A percentile compares a stretch with the other conserved stretches of the same genome.
Conservation (phyloP, 2,329 filamentous ascomycete species). For the Phyllosticta paracitricarpa region DNA sequence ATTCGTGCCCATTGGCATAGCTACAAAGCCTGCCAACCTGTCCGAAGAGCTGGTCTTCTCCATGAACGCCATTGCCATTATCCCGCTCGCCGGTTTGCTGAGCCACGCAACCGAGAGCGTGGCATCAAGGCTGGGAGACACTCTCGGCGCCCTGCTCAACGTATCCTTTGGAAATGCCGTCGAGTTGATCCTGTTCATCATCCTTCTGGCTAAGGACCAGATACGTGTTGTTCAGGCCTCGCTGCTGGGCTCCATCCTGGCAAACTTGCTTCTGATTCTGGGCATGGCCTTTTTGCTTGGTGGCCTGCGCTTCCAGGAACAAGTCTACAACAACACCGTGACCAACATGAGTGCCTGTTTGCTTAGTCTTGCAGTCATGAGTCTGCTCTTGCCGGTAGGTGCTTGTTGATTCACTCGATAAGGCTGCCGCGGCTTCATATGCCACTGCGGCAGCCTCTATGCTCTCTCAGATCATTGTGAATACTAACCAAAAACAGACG, state of each 20-base stretch:
- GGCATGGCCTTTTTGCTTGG: slow-evolving; percentile 88
- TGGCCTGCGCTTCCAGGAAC: slow-evolving; percentile 77
- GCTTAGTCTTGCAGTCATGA: slow-evolving; percentile 81
- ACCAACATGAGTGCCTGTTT: slow-evolving; percentile 95
- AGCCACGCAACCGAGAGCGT: slow-evolving; percentile 41
- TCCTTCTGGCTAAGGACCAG: slow-evolving; percentile 49
- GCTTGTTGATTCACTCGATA: not conserved
- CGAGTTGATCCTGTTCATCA: slow-evolving; percentile 42
- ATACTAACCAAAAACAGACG: slow-evolving; percentile 42
- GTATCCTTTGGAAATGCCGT: slow-evolving; percentile 45
- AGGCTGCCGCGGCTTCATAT: not conserved
- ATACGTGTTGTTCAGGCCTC: slow-evolving; percentile 90
- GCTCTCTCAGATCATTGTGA: not conserved
- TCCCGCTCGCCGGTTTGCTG: slow-evolving; percentile 40
- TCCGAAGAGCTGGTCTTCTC: slow-evolving; percentile 38
- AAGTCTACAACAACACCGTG: slow-evolving; percentile 91
- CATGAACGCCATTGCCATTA: slow-evolving; percentile 43
- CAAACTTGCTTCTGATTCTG: slow-evolving; percentile 78
- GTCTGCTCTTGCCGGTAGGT: slow-evolving; percentile 68
- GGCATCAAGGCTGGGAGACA: slow-evolving; percentile 38
- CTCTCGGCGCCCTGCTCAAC: slow-evolving; percentile 40
- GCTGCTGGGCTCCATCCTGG: slow-evolving; percentile 77
- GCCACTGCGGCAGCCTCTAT: no score
- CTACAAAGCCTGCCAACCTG: slow-evolving; percentile 39
- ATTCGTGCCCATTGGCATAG: slow-evolving; percentile 71